Evolutionary conservation across 345 rosid species (phyloP).

Genomic region (Psidium friedrichsthalianum): DNA sequence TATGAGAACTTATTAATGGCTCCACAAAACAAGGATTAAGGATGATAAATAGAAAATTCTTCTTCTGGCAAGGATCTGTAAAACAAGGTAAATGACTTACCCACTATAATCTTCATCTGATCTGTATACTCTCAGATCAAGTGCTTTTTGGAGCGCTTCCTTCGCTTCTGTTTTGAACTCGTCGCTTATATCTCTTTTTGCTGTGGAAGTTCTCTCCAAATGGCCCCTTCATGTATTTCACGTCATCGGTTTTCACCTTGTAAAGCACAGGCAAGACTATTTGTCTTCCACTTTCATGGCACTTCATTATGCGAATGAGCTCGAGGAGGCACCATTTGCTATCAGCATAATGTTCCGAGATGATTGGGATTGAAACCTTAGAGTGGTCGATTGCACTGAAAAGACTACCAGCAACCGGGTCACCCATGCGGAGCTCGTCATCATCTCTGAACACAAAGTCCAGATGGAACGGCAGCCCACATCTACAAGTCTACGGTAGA

Average conservation of each 20-base stretch:
- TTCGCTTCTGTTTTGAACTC: too few species aligned
- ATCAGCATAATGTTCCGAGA: neutral
- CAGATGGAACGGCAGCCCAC: neutral
- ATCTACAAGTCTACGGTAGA: too few species aligned
- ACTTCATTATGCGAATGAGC: neutral
- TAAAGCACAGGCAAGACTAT: neutral
- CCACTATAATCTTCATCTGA: too few species aligned
- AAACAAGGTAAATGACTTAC: neutral
- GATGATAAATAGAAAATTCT: neutral
- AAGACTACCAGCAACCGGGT: neutral
- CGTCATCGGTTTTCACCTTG: neutral
- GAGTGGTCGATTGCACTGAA: neutral
- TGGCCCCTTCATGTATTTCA: too few species aligned
- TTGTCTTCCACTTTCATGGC: neutral
- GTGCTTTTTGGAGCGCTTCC: neutral
- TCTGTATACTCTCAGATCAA: fast-evolving
- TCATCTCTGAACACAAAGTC: neutral
- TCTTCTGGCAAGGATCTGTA: neutral
- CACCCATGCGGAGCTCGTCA: neutral
- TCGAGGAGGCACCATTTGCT: neutral
- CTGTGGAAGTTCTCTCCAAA: too few species aligned
- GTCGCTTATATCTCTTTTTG: too few species aligned
- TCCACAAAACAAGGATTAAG: neutral
- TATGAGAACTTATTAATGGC: neutral
- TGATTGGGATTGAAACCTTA: neutral